A percentile compares a stretch with the other conserved stretches of the same genome.
Conservation (phyloP, 2,329 filamentous ascomycete genomes). For the Monosporascus sp. region DNA sequence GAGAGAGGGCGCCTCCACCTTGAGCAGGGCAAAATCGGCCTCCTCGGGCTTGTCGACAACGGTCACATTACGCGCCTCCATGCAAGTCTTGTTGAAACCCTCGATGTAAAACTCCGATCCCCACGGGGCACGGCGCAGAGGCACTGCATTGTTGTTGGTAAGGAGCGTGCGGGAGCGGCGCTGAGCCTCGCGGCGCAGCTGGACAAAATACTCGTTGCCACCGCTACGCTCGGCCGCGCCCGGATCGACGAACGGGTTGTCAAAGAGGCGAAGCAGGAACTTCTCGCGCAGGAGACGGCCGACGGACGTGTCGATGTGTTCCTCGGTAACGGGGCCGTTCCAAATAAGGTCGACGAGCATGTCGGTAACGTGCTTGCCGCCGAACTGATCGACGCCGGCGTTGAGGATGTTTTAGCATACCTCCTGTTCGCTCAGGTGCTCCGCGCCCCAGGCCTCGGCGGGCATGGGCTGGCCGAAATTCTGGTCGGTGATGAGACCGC, state of each 20-base stretch:
- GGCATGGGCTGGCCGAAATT: slow-evolving; percentile 35
- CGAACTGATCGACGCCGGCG: slow-evolving; percentile 47
- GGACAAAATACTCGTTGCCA: slow-evolving; percentile 37
- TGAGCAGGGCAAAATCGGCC: too few species aligned
- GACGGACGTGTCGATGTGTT: slow-evolving; percentile 40
- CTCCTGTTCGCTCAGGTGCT: slow-evolving; percentile 36
- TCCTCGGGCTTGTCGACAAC: too few species aligned
- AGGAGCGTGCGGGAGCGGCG: slow-evolving; percentile 15
- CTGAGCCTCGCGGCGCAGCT: slow-evolving; percentile 30
- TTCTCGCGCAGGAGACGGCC: slow-evolving; percentile 42
- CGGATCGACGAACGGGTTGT: slow-evolving; percentile 42
- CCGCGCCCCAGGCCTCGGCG: slow-evolving; percentile 45
- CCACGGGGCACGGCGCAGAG: too few species aligned
- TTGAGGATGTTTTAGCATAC: slow-evolving; percentile 38
- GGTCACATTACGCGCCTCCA: too few species aligned
- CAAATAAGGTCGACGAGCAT: slow-evolving; percentile 42
- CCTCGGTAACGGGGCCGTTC: slow-evolving; percentile 33
- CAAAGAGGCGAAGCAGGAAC: slow-evolving; percentile 47
- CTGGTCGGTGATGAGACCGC: slow-evolving; percentile 44
- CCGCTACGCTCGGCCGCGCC: slow-evolving; percentile 35
- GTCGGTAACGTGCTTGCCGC: slow-evolving; percentile 42
- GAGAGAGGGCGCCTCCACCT: too few species aligned
- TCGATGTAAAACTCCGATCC: too few species aligned
- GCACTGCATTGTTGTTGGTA: too few species aligned
- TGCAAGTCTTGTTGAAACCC: too few species aligned